Evolutionary conservation across 306 rosid genomes (phyloP).

Genomic region (Glycyrrhiza uralensis): DNA sequence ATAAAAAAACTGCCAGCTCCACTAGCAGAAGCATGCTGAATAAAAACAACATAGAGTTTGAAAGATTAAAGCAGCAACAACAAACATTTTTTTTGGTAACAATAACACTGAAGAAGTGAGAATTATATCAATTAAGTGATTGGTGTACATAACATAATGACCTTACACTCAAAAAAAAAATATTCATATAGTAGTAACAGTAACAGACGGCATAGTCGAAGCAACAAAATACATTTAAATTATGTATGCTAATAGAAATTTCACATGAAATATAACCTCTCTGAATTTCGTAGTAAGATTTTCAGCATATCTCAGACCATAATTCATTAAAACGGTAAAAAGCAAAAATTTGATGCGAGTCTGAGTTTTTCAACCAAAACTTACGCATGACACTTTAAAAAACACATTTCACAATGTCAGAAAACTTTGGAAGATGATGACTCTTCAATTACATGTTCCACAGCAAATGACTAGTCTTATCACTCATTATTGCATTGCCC

Average conservation of each 20-base stretch:
- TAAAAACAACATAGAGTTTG: not conserved
- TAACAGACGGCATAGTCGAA: not conserved
- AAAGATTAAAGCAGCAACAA: conserved; percentile 10
- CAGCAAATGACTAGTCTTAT: conserved; percentile 9
- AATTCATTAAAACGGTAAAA: not conserved
- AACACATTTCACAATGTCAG: not conserved
- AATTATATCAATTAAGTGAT: not conserved
- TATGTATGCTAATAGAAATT: not conserved
- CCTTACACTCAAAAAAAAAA: not conserved
- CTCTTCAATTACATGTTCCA: conserved; percentile 15
- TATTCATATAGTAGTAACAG: not conserved
- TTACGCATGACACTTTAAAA: not conserved
- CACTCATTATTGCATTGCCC: conserved; percentile 6
- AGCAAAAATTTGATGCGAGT: not conserved
- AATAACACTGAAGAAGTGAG: not conserved
- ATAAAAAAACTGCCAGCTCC: not conserved
- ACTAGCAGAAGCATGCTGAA: conserved; percentile 19
- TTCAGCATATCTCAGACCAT: not conserved
- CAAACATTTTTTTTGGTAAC: not conserved
- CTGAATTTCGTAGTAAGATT: conserved; percentile 1
- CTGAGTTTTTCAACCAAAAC: not conserved
- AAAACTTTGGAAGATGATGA: conserved; percentile 10
- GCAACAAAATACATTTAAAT: not conserved
- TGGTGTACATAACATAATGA: not conserved
- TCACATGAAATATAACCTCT: not conserved